phyloP scores from a whole-genome alignment of 768 basidiomycete genomes.

The Rubroboletus pulcherrimus region DNA sequence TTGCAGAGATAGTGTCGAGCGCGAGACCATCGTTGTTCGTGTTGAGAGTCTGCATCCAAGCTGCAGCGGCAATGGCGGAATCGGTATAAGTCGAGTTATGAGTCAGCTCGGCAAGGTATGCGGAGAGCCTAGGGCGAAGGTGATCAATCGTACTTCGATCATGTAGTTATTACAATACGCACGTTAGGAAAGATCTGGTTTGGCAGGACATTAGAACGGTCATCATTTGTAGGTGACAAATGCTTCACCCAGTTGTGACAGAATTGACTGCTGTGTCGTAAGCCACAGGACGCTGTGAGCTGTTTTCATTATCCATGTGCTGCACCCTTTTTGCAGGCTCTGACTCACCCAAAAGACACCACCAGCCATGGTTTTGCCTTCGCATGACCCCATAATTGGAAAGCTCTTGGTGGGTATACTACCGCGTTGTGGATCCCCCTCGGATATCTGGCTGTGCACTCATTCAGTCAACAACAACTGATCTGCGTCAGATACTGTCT shows the following conservation, averaged over 20 bases:
- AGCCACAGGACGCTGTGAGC: conserved; percentile 37
- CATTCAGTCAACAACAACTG: background rate
- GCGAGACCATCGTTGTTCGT: conserved; percentile 40
- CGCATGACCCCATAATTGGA: conserved; percentile 39
- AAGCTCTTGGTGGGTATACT: conserved; percentile 40
- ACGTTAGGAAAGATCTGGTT: conserved; percentile 40
- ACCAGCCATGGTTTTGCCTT: conserved; percentile 48
- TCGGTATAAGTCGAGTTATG: conserved; percentile 41
- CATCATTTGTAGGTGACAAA: background rate
- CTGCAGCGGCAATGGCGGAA: conserved; percentile 44
- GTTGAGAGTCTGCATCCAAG: conserved; percentile 47
- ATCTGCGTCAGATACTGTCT: background rate
- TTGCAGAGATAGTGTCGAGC: conserved; percentile 45
- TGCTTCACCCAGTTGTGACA: conserved; percentile 45
- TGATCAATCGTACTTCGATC: background rate
- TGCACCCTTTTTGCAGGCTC: background rate
- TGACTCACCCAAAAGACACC: conserved; percentile 51
- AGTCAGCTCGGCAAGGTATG: conserved; percentile 46
- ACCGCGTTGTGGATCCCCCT: conserved; percentile 37
- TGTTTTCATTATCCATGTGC: background rate
- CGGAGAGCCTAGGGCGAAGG: conserved; percentile 38
- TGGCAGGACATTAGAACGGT: background rate
- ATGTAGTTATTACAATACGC: conserved; percentile 5
- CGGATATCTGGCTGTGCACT: conserved; percentile 31
- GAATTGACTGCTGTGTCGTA: conserved; percentile 46